Evolutionary conservation across 2,329 filamentous ascomycete genomes (phyloP), one percentile per base, ranked within the genome.

Genomic region (Diaporthe sp.): DNA sequence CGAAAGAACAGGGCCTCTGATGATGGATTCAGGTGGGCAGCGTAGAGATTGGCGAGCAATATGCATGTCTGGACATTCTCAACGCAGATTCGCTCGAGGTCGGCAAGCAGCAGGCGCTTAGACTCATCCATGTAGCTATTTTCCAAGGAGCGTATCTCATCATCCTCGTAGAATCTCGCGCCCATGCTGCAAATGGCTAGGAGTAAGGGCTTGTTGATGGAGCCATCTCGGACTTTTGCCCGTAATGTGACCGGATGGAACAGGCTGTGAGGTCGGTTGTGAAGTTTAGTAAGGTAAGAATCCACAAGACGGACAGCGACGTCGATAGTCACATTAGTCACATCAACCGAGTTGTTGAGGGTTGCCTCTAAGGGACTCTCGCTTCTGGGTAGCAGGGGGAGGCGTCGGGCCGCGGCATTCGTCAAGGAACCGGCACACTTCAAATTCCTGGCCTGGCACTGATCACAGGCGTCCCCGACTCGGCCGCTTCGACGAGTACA

Each of bases 1-100:
- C 61, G 61, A 15, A 67, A 49, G 28, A 67, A 67, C 5, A 67
- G 51, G 20, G 61, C 42, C 44, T 67, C 42, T 37, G 61, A 49
- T n/a, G 61, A 67, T 37, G 42, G 61, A n/a, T 67, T 67, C 5
- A 67, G 44, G n/a, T 67, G 61, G 44, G 61, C 42, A 67, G 44
- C 61, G 44, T 34, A 67, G 20, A 67, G 42, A 44, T 51, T 49
- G 28, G 42, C 61, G 9, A 67, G 61, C 61, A 67, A 15, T 67
- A 67, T 37, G 28, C 42, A 67, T 34, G 42, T 49, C 37, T 67
- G 61, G 9, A 25, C 61, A 51, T 67, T 67, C 10, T 67, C 61
- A 37, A 67, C 31, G 4, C 61, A 67, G 10, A 49, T 49, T 4
- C 44, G 49, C 61, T 67, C 42, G 20, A 67, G 17, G 3, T 67